phyloP scores from a whole-genome alignment of 2,329 filamentous ascomycete species.

The Ophiostoma fasciatum region DNA sequence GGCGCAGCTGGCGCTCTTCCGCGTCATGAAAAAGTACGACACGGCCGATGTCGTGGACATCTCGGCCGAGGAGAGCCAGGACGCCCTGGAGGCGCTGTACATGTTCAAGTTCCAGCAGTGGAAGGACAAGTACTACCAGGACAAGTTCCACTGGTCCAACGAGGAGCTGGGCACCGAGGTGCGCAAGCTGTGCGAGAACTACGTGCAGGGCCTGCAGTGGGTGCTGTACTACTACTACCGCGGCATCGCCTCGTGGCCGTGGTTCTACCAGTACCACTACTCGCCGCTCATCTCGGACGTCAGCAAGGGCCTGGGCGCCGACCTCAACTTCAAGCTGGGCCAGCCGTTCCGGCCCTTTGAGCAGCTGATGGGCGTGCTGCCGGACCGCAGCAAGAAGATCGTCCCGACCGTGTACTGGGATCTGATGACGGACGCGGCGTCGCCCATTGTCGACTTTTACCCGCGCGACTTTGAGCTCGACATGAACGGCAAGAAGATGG shows the following conservation, averaged over 20 bases:
- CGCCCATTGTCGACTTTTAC: constrained; percentile 96
- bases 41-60: constrained; percentile 75
- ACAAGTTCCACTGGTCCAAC: constrained; percentile 77
- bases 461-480: constrained; percentile 92
- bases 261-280: constrained; percentile 96
- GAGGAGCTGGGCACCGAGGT: constrained; percentile 65
- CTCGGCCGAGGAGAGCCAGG: constrained; percentile 63
- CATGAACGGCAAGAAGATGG: constrained; percentile 99
- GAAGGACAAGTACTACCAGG: constrained; percentile 88
- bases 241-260: constrained; percentile 94
- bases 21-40: constrained; percentile 82
- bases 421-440: constrained; percentile 80
- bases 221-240: constrained; percentile 97
- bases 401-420: constrained; percentile 78
- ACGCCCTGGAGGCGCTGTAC: constrained; percentile 70
- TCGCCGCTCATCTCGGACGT: constrained; percentile 90
- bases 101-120: constrained; percentile 78
- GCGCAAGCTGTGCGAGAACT: constrained; percentile 77
- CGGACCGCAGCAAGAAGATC: constrained; percentile 93
- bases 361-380: constrained; percentile 95
- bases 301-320: constrained; percentile 67
- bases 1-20: constrained; percentile 64
- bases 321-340: constrained; percentile 85
- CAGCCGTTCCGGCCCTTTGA: constrained; percentile 92
- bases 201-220: constrained; percentile 95